Evolutionary conservation across 2,329 filamentous ascomycete species (phyloP).

Genomic region (Coniochaeta hoffmannii): DNA sequence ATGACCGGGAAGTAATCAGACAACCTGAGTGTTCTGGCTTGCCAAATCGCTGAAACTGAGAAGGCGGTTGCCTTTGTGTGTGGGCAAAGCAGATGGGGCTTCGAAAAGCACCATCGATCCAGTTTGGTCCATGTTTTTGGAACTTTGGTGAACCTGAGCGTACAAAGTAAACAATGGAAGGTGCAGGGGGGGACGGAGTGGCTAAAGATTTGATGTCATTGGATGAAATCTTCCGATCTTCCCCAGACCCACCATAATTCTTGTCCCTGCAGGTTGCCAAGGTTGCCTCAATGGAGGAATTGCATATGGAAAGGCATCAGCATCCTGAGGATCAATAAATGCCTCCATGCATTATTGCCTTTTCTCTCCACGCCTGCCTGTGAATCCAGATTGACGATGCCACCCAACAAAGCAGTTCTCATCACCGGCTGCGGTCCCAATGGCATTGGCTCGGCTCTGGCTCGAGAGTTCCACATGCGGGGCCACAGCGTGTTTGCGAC

Average conservation of each 20-base stretch:
- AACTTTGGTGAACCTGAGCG: background rate
- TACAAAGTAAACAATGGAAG: background rate
- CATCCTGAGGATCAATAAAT: background rate
- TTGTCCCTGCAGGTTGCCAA: too few relatives aligned
- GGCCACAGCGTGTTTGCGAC: conserved; percentile 22
- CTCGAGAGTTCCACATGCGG: conserved; percentile 19
- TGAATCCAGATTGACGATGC: conserved; percentile 6
- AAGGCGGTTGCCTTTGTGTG: too few relatives aligned
- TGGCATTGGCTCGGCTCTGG: conserved; percentile 19
- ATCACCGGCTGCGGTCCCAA: conserved; percentile 19
- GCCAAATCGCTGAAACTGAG: too few relatives aligned
- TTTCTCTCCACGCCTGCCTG: background rate
- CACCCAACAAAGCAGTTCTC: conserved; percentile 17
- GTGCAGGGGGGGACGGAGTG: too few relatives aligned
- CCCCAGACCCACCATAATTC: background rate
- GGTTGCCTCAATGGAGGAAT: too few relatives aligned
- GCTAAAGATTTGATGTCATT: background rate
- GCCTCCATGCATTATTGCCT: background rate
- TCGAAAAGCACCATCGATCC: background rate
- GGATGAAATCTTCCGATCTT: background rate
- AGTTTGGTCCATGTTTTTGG: background rate
- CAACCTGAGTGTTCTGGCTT: too few relatives aligned
- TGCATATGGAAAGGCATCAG: too few relatives aligned
- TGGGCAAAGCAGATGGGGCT: background rate
- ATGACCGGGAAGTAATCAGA: too few relatives aligned